Conservation (phyloP, 1,139 yeast genomes). For the Taphrina betulina region DNA sequence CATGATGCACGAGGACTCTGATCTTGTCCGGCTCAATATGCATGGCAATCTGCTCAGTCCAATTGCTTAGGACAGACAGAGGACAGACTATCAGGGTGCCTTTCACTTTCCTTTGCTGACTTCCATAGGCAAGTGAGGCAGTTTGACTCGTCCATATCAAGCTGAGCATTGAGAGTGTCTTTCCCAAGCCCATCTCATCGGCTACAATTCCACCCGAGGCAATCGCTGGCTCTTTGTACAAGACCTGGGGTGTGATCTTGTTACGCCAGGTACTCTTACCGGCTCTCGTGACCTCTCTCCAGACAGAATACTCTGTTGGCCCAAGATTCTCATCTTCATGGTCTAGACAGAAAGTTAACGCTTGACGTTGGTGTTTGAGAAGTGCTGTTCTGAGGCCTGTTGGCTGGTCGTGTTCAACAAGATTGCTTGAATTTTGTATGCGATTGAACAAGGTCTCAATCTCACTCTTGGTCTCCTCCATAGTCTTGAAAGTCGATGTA, state of each 20-base stretch:
- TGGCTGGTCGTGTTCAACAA: slow-evolving; percentile 8
- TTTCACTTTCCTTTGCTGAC: slow-evolving; percentile 50
- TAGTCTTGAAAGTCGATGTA: slow-evolving; percentile 25
- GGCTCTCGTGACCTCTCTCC: slow-evolving; percentile 25
- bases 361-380: slow-evolving; percentile 31
- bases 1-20: slow-evolving; percentile 62
- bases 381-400: slow-evolving; percentile 9
- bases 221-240: slow-evolving; percentile 55
- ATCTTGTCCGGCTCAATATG: slow-evolving; percentile 58
- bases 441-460: slow-evolving; percentile 21
- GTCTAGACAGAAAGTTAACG: slow-evolving; percentile 86
- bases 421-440: slow-evolving; percentile 15
- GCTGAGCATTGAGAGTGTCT: slow-evolving; percentile 92
- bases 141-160: slow-evolving; percentile 59
- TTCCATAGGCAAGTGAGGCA: slow-evolving; percentile 37
- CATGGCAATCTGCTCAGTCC: slow-evolving; percentile 69
- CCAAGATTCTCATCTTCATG: slow-evolving; percentile 59
- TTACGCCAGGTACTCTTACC: slow-evolving; percentile 41
- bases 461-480: slow-evolving; percentile 26
- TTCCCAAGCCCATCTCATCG: slow-evolving; percentile 98
- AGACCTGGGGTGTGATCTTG: slow-evolving; percentile 43
- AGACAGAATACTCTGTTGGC: slow-evolving; percentile 39
- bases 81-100: slow-evolving; percentile 89
- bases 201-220: slow-evolving; percentile 81
- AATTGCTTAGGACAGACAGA: slow-evolving; percentile 73